These are phyloP conservation scores for Macrophomina pseudophaseolina DNA, from an alignment of 2,329 filamentous ascomycete species.

Conservation along the genomic window DNA sequence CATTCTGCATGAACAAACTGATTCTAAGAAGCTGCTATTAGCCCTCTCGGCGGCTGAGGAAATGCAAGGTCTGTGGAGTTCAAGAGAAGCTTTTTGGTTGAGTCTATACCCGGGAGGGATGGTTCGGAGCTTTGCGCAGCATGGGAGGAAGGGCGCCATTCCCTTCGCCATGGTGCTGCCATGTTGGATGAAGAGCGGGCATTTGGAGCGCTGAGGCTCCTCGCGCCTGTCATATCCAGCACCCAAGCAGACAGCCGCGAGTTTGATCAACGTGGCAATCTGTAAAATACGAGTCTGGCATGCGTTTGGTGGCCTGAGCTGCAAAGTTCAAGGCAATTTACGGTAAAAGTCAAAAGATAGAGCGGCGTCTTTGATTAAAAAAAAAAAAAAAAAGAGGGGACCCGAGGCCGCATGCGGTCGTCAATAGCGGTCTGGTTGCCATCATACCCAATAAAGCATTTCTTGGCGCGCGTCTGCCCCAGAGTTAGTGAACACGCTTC, in stretches of 20 bases:
- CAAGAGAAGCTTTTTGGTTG: background rate
- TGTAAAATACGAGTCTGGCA: constrained; percentile 18
- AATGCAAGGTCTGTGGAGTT: background rate
- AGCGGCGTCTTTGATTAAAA: constrained; percentile 10
- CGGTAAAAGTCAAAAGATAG: constrained; percentile 2
- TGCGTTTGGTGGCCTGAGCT: background rate
- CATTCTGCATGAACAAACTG: background rate
- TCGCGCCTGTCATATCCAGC: constrained; percentile 2
- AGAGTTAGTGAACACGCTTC: constrained; percentile 1
- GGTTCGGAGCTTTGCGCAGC: background rate
- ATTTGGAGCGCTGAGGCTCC: background rate
- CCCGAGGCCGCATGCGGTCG: constrained; percentile 20
- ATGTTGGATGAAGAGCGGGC: constrained; percentile 5
- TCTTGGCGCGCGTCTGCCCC: constrained; percentile 20
- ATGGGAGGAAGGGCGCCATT: constrained; percentile 1
- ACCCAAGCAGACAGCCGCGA: background rate
- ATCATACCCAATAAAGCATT: constrained; percentile 21
- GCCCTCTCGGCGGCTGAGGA: constrained; percentile 19
- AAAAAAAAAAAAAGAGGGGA: background rate
- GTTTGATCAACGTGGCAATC: constrained; percentile 23
- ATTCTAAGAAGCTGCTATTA: constrained; percentile 1
- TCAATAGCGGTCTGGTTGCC: constrained; percentile 21
- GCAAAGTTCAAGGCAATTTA: background rate
- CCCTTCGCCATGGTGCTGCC: constrained; percentile 3
- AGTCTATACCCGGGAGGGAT: constrained; percentile 16